These are phyloP conservation scores for Jatropha podagrica DNA, from an alignment of 441 rosid species.

Conservation along the genomic window DNA sequence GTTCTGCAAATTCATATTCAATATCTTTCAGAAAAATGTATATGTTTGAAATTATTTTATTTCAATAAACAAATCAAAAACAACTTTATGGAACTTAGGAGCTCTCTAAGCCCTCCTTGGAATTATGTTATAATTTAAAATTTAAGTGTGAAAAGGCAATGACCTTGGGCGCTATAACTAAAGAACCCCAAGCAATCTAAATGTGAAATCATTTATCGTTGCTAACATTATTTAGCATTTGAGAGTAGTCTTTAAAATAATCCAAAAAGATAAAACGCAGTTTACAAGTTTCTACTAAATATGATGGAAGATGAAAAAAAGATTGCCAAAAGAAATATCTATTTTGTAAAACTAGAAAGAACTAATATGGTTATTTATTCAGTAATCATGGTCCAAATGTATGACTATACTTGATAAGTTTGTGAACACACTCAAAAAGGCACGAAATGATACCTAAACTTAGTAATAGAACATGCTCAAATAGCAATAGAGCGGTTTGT, in stretches of 20 bases:
- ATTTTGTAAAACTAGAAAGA: background rate
- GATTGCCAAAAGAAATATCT: background rate
- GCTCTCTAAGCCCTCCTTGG: too few species aligned
- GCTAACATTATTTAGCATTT: background rate
- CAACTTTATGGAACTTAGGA: too few species aligned
- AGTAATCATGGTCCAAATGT: background rate
- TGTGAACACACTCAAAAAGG: background rate
- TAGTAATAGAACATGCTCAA: background rate
- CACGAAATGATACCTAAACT: background rate
- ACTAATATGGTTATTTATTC: background rate
- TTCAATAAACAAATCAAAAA: too few species aligned
- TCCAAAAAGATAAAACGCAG: background rate
- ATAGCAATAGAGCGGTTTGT: too few species aligned
- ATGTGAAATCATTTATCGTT: background rate
- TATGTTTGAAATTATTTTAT: too few species aligned
- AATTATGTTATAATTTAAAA: too few species aligned
- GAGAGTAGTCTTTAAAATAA: background rate
- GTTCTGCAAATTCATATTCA: too few species aligned
- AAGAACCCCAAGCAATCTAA: too few species aligned
- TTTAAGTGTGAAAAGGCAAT: too few species aligned
- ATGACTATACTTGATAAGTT: background rate
- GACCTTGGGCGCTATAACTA: too few species aligned
- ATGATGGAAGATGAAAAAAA: background rate
- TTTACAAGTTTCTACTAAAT: background rate
- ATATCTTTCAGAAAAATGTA: too few species aligned